Conservation (phyloP, 345 rosid species). For the Aethionema arabicum region DNA sequence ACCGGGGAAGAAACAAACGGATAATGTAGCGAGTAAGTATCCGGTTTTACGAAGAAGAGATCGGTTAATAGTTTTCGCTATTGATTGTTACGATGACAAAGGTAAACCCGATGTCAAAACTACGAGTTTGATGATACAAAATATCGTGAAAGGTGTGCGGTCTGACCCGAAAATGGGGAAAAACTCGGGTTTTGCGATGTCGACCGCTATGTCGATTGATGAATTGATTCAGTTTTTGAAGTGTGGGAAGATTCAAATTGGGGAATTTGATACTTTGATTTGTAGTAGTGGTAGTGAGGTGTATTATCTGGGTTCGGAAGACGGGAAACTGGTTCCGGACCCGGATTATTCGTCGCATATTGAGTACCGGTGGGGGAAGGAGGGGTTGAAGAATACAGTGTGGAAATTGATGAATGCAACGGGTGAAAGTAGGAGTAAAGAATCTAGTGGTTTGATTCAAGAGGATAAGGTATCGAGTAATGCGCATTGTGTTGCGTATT, state of each 20-base stretch:
- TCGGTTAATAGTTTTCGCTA: conserved; percentile 64
- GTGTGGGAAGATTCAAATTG: conserved; percentile 64
- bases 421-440: conserved; percentile 40
- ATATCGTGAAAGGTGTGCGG: conserved; percentile 60
- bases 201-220: conserved; percentile 78
- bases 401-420: conserved; percentile 75
- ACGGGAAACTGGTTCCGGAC: conserved; percentile 73
- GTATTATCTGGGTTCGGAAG: conserved; percentile 77
- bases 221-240: conserved; percentile 60
- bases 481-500: conserved; percentile 70
- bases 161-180: conserved; percentile 58
- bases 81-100: conserved; percentile 67
- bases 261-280: conserved; percentile 80
- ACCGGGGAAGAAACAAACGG: conserved; percentile 48
- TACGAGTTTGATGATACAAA: conserved; percentile 59
- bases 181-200: conserved; percentile 69
- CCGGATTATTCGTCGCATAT: conserved; percentile 86
- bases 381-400: conserved; percentile 85
- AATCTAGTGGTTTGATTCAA: conserved; percentile 48
- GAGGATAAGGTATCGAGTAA: conserved; percentile 66
- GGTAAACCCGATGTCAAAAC: conserved; percentile 62
- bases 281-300: conserved; percentile 94
- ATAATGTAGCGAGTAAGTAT: conserved; percentile 57
- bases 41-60: conserved; percentile 78
- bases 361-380: conserved; percentile 86